A percentile compares a stretch with the other conserved stretches of the same genome.
These are phyloP conservation scores for Cymbopogon flexuosus DNA, from an alignment of 202 grass and related monocot genomes.

Conservation along the genomic window DNA sequence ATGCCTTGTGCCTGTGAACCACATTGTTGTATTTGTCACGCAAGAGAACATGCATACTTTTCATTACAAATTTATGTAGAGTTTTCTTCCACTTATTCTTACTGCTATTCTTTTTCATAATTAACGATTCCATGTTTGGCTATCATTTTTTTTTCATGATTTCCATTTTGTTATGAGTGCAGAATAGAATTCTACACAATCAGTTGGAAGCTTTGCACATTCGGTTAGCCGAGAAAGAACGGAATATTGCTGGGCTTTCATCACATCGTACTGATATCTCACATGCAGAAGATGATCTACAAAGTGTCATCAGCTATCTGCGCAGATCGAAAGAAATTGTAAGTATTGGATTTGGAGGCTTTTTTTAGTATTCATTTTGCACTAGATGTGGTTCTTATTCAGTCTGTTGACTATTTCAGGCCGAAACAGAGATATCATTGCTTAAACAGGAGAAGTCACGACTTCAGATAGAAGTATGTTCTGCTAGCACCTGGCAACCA, in stretches of 20 bases:
- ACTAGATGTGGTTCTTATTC: constrained; percentile 4
- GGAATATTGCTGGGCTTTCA: constrained; percentile 54
- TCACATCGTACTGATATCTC: constrained; percentile 45
- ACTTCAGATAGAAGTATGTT: constrained; percentile 80
- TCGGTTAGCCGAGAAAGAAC: constrained; percentile 83
- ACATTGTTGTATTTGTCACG: no score
- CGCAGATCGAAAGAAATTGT: constrained; percentile 97
- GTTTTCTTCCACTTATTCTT: background rate
- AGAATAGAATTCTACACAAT: constrained; percentile 92
- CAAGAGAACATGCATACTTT: no score
- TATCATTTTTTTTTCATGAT: constrained; percentile 14
- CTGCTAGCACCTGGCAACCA: background rate
- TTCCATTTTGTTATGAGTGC: constrained; percentile 21
- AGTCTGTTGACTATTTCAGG: constrained; percentile 51
- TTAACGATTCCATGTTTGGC: background rate
- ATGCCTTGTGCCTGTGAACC: no score
- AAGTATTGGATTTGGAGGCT: constrained; percentile 30
- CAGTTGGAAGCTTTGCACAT: constrained; percentile 78
- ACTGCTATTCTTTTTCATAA: background rate
- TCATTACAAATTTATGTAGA: background rate
- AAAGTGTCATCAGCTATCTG: constrained; percentile 74
- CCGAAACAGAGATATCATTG: constrained; percentile 89
- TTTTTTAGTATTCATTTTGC: background rate
- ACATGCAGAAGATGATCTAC: constrained; percentile 67
- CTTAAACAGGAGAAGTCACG: constrained; percentile 87